A percentile compares a stretch with the other conserved stretches of the same genome.
phyloP scores from a whole-genome alignment of 257 asterid genomes.

The Scutellaria galericulata region DNA sequence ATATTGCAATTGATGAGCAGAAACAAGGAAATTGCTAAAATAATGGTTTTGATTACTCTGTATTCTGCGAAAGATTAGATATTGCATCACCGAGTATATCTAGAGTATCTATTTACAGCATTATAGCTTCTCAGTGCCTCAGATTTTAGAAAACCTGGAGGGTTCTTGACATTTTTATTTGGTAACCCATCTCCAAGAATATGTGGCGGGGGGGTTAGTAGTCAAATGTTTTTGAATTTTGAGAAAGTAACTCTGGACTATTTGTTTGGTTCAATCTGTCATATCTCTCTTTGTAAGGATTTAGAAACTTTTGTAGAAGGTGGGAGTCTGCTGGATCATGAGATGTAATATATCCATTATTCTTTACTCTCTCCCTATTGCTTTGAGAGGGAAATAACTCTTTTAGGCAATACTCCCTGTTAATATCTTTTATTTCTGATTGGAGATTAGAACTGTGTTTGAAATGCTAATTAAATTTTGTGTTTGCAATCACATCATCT shows the following conservation, averaged over 20 bases:
- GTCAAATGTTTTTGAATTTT: conserved; percentile 12
- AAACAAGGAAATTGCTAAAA: not conserved
- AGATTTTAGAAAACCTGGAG: conserved; percentile 3
- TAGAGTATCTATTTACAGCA: not conserved
- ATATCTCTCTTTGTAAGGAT: not conserved
- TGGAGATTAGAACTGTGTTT: conserved; percentile 3
- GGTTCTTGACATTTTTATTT: not conserved
- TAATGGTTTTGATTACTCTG: conserved; percentile 1
- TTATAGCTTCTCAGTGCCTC: not conserved
- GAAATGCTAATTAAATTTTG: conserved; percentile 10
- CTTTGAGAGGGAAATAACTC: not conserved
- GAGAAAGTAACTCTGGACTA: not conserved
- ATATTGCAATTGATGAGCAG: conserved; percentile 3
- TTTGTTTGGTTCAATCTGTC: not conserved
- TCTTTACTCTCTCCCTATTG: not conserved
- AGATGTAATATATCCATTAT: conserved; percentile 4
- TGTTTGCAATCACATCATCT: conserved; percentile 5
- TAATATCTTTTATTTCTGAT: conserved; percentile 6
- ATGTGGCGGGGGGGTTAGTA: not conserved
- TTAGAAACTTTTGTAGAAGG: conserved; percentile 5
- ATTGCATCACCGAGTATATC: conserved; percentile 1
- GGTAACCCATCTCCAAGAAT: not conserved
- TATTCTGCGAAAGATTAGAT: not conserved
- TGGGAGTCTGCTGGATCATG: conserved; percentile 8
- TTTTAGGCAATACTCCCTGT: not conserved